Percentiles rank a stretch among this genome's conserved stretches.
These are phyloP conservation scores for Komagataella phaffii DNA, from an alignment of 805 yeast genomes.

Conservation along the genomic window DNA sequence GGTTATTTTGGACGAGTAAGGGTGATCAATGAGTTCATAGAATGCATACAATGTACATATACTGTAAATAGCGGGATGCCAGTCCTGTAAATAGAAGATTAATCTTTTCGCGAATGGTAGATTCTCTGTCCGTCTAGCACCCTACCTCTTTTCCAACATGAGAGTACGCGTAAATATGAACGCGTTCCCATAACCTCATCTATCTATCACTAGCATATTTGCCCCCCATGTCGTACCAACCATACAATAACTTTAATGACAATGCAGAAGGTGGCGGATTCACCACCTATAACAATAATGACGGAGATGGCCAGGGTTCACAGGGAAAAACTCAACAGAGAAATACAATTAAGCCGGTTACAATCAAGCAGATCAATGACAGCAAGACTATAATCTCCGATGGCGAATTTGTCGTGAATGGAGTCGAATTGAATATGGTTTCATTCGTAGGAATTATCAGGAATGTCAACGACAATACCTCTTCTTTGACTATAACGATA, in stretches of 20 bases:
- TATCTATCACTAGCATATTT: neutral
- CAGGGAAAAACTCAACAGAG: constrained; percentile 16
- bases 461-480: constrained; percentile 42
- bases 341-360: constrained; percentile 45
- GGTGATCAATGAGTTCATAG: neutral
- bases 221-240: constrained; percentile 16
- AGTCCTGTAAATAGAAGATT: neutral
- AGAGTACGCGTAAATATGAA: constrained; percentile 1
- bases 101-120: neutral
- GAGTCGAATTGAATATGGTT: constrained; percentile 49
- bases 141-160: neutral
- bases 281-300: constrained; percentile 9
- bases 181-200: neutral
- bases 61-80: neutral
- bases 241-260: constrained; percentile 20
- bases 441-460: constrained; percentile 62
- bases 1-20: constrained; percentile 15
- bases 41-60: neutral
- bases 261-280: constrained; percentile 17
- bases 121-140: no score
- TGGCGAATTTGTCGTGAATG: constrained; percentile 47
- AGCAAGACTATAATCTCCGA: constrained; percentile 51
- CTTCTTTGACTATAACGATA: constrained; percentile 41
- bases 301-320: constrained; percentile 5
- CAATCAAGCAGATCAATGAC: constrained; percentile 59